These are phyloP conservation scores for Mycena alexandri DNA, from an alignment of 768 basidiomycete species.

Conservation along the genomic window DNA sequence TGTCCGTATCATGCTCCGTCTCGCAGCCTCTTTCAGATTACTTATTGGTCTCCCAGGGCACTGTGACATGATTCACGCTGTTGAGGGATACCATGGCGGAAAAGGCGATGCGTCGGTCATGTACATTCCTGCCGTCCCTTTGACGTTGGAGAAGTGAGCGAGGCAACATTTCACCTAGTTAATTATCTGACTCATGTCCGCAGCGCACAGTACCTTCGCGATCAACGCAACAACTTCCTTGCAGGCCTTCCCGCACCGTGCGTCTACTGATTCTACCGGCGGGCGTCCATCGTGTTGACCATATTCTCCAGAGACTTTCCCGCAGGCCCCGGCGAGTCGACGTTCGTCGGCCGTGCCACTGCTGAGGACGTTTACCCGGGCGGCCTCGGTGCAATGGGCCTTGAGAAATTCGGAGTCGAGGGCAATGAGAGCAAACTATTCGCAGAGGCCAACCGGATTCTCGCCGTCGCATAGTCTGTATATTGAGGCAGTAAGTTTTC, in stretches of 20 bases:
- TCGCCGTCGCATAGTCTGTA: constrained; percentile 3
- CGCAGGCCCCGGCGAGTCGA: constrained; percentile 63
- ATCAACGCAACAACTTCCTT: constrained; percentile 61
- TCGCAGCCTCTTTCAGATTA: not conserved
- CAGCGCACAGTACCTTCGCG: constrained; percentile 63
- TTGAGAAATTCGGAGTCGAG: constrained; percentile 50
- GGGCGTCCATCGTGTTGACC: not conserved
- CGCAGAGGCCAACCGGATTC: constrained; percentile 22
- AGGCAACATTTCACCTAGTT: not conserved
- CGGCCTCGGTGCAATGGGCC: constrained; percentile 57
- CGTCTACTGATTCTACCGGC: constrained; percentile 28
- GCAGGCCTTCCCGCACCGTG: constrained; percentile 65
- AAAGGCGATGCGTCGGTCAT: constrained; percentile 65
- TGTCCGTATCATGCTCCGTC: constrained; percentile 45
- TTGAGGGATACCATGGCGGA: constrained; percentile 63
- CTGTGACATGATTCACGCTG: constrained; percentile 69
- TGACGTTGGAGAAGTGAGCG: constrained; percentile 62
- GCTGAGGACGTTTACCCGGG: constrained; percentile 47
- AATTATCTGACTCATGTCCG: not conserved
- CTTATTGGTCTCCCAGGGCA: constrained; percentile 52
- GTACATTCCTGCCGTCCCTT: constrained; percentile 67
- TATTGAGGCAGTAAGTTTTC: too few relatives aligned
- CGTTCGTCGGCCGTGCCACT: constrained; percentile 54
- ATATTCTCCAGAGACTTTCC: constrained; percentile 61
- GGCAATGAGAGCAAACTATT: constrained; percentile 28